These are phyloP conservation scores for Termitomyces sp. DNA, from an alignment of 768 basidiomycete species.

Conservation along the genomic window DNA sequence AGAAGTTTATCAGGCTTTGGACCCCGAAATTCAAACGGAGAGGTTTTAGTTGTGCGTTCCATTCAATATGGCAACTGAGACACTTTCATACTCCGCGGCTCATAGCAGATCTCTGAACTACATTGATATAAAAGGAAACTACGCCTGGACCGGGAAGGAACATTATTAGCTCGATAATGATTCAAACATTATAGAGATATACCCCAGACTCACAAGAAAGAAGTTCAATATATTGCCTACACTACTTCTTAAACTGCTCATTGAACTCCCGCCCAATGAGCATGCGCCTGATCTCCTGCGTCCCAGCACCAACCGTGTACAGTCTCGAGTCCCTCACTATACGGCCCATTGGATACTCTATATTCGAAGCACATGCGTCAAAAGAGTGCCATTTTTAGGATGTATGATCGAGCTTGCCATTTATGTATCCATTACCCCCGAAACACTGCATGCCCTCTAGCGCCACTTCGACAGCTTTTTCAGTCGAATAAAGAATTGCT, in stretches of 20 bases:
- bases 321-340: conserved; percentile 83
- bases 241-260: conserved; percentile 41
- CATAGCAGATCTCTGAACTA: conserved; percentile 10
- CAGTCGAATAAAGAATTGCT: conserved; percentile 89
- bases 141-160: conserved; percentile 13
- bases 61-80: conserved; percentile 18
- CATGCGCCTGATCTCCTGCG: conserved; percentile 94
- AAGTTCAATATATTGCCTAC: neutral
- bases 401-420: conserved; percentile 44
- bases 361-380: neutral
- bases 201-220: conserved; percentile 1
- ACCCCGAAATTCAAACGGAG: conserved; percentile 20
- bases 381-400: neutral
- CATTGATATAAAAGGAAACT: conserved; percentile 15
- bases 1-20: conserved; percentile 16
- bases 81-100: conserved; percentile 19
- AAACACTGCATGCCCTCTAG: conserved; percentile 91
- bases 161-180: conserved; percentile 5
- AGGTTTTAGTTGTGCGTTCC: conserved; percentile 14
- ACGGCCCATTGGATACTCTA: conserved; percentile 89
- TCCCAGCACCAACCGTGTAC: conserved; percentile 95
- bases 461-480: conserved; percentile 87
- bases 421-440: conserved; percentile 95
- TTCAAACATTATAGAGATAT: conserved; percentile 9
- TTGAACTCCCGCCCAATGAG: conserved; percentile 93